Evolutionary conservation across 108 stramenopile genomes (phyloP).

Genomic region (Nitzschia sp.): DNA sequence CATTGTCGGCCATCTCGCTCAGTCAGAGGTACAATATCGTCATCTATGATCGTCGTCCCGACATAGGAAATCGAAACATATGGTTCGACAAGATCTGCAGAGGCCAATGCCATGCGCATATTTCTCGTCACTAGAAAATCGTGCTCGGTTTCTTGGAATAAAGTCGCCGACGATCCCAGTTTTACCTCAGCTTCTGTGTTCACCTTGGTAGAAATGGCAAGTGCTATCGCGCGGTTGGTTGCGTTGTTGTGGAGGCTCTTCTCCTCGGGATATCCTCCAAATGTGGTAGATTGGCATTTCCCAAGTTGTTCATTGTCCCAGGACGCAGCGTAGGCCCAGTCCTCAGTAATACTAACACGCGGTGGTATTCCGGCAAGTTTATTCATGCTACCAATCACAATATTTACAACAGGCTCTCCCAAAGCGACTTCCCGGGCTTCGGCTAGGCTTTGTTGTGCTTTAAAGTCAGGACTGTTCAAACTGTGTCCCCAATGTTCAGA

Average conservation of each 20-base stretch:
- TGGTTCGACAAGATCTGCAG: conserved; percentile 86
- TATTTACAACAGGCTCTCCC: conserved; percentile 37
- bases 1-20: background rate
- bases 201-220: conserved; percentile 56
- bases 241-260: conserved; percentile 66
- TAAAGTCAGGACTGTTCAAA: conserved; percentile 52
- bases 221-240: conserved; percentile 51
- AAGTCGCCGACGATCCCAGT: conserved; percentile 54
- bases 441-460: conserved; percentile 48
- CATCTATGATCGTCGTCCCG: conserved; percentile 36
- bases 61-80: conserved; percentile 63
- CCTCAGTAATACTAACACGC: conserved; percentile 79
- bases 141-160: conserved; percentile 40
- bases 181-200: conserved; percentile 54
- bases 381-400: conserved; percentile 71
- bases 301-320: conserved; percentile 74
- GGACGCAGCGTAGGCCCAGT: conserved; percentile 89
- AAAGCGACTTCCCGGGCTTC: conserved; percentile 39
- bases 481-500: conserved; percentile 42
- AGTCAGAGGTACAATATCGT: conserved; percentile 58
- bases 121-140: conserved; percentile 74
- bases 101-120: conserved; percentile 71
- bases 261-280: conserved; percentile 50
- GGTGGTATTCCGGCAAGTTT: conserved; percentile 82
- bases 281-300: conserved; percentile 63